Conservation (phyloP, 495 filamentous ascomycete genomes). For the Podospora fimiseda region DNA sequence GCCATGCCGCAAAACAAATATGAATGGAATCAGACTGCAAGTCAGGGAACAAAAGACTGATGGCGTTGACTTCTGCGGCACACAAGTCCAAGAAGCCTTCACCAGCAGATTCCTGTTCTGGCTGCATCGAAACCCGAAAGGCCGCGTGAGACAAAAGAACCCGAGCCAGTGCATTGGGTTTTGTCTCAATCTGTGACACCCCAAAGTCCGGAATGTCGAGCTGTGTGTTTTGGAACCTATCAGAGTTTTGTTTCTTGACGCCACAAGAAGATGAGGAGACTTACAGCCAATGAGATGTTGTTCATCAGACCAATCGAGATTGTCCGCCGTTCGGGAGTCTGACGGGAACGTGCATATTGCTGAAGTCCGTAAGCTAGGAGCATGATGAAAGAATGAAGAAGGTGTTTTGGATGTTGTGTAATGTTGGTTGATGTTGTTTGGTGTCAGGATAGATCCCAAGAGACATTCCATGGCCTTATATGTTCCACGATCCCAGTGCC, state of each 20-base stretch:
- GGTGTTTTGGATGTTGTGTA: not conserved
- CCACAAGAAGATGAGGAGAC: not conserved
- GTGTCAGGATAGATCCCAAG: no score
- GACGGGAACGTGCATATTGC: not conserved
- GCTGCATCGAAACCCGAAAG: slow-evolving; percentile 3
- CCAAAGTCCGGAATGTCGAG: not conserved
- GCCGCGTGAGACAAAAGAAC: slow-evolving; percentile 5
- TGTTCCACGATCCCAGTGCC: no score
- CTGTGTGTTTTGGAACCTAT: not conserved
- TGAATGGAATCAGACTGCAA: slow-evolving; percentile 2
- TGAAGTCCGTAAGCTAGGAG: not conserved
- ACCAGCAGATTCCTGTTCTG: not conserved
- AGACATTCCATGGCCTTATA: no score
- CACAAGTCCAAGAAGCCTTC: slow-evolving; percentile 9
- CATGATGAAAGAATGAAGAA: not conserved
- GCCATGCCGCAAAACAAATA: slow-evolving; percentile 14
- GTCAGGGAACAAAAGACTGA: slow-evolving; percentile 17
- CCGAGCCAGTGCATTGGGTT: not conserved
- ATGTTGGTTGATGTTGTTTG: not conserved
- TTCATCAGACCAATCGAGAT: not conserved
- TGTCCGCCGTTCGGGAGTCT: not conserved
- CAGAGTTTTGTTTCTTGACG: not conserved
- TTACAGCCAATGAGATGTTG: not conserved
- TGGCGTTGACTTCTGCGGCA: slow-evolving; percentile 13
- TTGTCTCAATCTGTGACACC: not conserved